Base-by-base conservation (phyloP, 352 stramenopile species). In the Pythium myriotylum region DNA sequence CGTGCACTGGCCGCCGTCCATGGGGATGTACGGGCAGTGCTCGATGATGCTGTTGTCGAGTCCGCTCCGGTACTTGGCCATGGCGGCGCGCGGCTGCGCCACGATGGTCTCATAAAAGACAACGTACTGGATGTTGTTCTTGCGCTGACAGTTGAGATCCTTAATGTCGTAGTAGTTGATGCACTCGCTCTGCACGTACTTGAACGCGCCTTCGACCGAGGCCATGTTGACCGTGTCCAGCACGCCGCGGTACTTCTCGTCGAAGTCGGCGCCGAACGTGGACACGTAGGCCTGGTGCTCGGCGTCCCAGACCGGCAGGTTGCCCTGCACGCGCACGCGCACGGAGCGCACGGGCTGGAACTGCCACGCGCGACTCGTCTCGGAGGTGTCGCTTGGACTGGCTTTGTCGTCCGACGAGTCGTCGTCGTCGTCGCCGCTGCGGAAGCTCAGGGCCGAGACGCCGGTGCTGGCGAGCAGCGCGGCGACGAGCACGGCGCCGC, bases 21-120 rank as follows among this genome's bases (percentile, higher is more conserved):
- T 88, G 1, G 79, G 24, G 47, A 76, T 57, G 47, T 79, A 86
- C 13, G 77, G 77, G 12, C 77, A 79, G 60, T 85, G 70, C 47
- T 89, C 81, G 20, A 72, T 33, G 0, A 76, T 62, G 12, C 43
- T 29, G 12, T 72, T 52, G 33, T 76, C 29, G 16, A 62, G 68
- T 13, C 33, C 56, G 14, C 70, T 64, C 42, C 72, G 56, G 63
- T 88, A 89, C 48, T 67, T 74, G 4, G 61, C 59, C 59, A 86
- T 84, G 7, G 75, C 43, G 1, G 71, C 71, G 0, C 50, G n/a
- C 2, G 77, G 73, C 53, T 89, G 77, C 23, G 75, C 75, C 6
- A 87, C 43, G 6, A 68, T 77, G 26, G 69, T 87, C 71, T 89
- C 59, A 69, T 88, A 90, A 48, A 89, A 86, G 9, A 76, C 74